These are phyloP conservation scores for Aspergillus viridinutans DNA, from an alignment of 2,329 filamentous ascomycete genomes.

Conservation along the genomic window DNA sequence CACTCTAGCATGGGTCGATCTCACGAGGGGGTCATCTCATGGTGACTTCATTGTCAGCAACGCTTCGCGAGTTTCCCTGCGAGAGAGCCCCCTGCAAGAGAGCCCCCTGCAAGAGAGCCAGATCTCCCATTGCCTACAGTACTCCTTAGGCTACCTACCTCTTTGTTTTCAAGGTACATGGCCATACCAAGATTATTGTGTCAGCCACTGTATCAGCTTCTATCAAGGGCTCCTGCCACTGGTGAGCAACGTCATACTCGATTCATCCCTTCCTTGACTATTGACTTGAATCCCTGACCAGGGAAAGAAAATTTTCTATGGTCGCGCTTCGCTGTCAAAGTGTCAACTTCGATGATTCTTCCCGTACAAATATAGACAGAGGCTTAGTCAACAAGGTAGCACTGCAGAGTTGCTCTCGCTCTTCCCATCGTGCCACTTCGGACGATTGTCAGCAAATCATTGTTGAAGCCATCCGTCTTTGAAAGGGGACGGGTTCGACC, in stretches of 20 bases:
- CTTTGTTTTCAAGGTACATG: background rate
- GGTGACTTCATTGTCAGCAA: background rate
- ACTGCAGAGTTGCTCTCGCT: slow-evolving; percentile 24
- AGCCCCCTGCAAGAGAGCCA: background rate
- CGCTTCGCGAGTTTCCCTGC: background rate
- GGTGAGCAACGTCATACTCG: background rate
- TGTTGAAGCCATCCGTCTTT: slow-evolving; percentile 8
- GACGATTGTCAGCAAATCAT: slow-evolving; percentile 10
- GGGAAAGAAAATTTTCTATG: background rate
- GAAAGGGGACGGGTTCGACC: slow-evolving; percentile 6
- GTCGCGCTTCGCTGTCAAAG: background rate
- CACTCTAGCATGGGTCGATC: background rate
- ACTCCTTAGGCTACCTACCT: no score
- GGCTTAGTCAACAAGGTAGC: slow-evolving; percentile 16
- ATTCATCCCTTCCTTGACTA: background rate
- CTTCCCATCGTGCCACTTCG: slow-evolving; percentile 15
- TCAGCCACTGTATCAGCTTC: background rate
- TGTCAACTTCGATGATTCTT: background rate
- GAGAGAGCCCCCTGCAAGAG: background rate
- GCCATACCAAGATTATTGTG: background rate
- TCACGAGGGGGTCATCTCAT: background rate
- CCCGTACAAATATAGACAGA: background rate
- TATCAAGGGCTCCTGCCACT: background rate
- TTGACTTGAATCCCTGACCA: background rate
- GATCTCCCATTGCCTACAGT: no score